Conservation (phyloP, 2,329 filamentous ascomycete genomes). For the Colletotrichum horii region DNA sequence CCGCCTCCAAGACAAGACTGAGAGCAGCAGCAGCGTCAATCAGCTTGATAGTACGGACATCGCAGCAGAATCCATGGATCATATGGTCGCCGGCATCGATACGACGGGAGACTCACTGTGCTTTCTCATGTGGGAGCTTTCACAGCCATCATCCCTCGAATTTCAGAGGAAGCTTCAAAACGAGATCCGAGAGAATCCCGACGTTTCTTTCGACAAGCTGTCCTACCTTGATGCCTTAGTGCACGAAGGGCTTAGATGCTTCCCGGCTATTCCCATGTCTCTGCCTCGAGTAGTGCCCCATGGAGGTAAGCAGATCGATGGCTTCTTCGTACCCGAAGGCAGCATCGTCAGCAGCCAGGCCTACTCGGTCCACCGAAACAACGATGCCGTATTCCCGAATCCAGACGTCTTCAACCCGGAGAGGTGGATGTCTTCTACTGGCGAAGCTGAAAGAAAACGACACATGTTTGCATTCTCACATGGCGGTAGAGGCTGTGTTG, state of each 20-base stretch:
- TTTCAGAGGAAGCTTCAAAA: slow-evolving; percentile 57
- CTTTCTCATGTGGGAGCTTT: slow-evolving; percentile 75
- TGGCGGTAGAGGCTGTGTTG: slow-evolving; percentile 69
- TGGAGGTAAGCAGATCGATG: slow-evolving; percentile 60
- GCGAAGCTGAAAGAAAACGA: slow-evolving; percentile 72
- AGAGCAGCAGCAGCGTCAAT: slow-evolving; percentile 44
- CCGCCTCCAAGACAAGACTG: slow-evolving; percentile 58
- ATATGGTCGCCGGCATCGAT: slow-evolving; percentile 75
- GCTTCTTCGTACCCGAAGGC: slow-evolving; percentile 54
- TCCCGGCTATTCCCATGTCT: slow-evolving; percentile 70
- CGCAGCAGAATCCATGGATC: slow-evolving; percentile 74
- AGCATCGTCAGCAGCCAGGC: slow-evolving; percentile 67
- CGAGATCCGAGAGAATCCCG: slow-evolving; percentile 52
- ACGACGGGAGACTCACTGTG: slow-evolving; percentile 73
- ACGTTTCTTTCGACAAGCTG: slow-evolving; percentile 51
- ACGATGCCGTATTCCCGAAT: slow-evolving; percentile 73
- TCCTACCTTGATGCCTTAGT: slow-evolving; percentile 68
- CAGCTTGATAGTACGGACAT: slow-evolving; percentile 59
- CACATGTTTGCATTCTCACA: slow-evolving; percentile 70
- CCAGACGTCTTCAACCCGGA: slow-evolving; percentile 81
- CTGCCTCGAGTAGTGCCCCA: slow-evolving; percentile 62
- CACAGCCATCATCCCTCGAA: slow-evolving; percentile 56
- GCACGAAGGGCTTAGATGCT: slow-evolving; percentile 65
- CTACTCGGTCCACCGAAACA: slow-evolving; percentile 63
- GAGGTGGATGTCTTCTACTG: slow-evolving; percentile 78